Percentiles rank a stretch among this genome's conserved stretches.
Conservation (phyloP, 352 stramenopile species). For the Lagenidium sp. region DNA sequence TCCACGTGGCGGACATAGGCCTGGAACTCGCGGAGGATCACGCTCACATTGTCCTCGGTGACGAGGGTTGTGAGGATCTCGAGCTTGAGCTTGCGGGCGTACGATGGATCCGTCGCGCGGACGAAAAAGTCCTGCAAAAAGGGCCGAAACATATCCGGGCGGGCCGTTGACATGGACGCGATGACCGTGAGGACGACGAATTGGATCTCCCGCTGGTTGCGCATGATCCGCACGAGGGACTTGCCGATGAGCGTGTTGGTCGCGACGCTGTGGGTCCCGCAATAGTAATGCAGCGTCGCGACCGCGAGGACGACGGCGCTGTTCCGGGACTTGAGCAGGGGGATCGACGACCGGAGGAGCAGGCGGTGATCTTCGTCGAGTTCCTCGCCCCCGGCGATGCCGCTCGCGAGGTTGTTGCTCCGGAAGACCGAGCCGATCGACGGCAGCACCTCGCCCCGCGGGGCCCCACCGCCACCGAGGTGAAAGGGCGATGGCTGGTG, state of each 20-base stretch:
- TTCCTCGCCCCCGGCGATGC: constrained; percentile 66
- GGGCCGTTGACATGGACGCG: constrained; percentile 90
- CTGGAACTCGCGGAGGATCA: constrained; percentile 94
- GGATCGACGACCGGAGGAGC: constrained; percentile 92
- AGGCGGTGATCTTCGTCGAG: constrained; percentile 95
- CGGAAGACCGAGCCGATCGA: constrained; percentile 73
- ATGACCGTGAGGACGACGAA: constrained; percentile 97
- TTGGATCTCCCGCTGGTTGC: constrained; percentile 96
- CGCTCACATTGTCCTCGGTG: constrained; percentile 87
- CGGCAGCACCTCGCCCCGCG: constrained; percentile 30
- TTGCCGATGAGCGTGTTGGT: constrained; percentile 92
- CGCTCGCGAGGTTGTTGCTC: constrained; percentile 52
- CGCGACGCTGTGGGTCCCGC: constrained; percentile 81
- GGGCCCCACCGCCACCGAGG: constrained; percentile 5
- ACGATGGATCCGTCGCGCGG: constrained; percentile 90
- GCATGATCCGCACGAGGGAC: constrained; percentile 96
- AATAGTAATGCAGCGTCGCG: constrained; percentile 96
- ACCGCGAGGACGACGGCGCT: constrained; percentile 95
- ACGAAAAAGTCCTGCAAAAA: constrained; percentile 98
- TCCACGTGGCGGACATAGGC: constrained; percentile 93
- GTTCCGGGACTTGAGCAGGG: constrained; percentile 96
- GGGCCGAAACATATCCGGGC: constrained; percentile 93
- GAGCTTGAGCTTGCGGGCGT: constrained; percentile 96
- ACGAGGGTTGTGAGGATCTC: constrained; percentile 94
- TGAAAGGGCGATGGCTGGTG: constrained; percentile 24